Evolutionary conservation across 352 stramenopile species (phyloP), one percentile per base, ranked within the genome.

Genomic region (Phytophthora podocarpi): DNA sequence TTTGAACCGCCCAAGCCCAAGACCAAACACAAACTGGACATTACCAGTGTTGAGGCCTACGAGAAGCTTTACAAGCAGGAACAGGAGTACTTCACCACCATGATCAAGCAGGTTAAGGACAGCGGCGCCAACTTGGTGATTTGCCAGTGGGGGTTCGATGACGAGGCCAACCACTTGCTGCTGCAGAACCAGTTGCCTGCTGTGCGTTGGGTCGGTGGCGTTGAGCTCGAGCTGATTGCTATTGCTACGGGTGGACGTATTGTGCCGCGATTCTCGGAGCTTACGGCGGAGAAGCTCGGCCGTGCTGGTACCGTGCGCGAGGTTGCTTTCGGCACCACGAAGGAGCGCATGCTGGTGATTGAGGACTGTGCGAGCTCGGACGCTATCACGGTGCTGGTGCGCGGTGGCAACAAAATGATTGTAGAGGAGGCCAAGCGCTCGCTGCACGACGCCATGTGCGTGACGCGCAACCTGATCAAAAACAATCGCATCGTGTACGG

Each of bases 1-100:
- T 99, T 99, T 76, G 97, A 99, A 78, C 97, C 98, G 15, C 97
- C 98, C 24, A 99, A 99, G 87, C 97, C 98, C 47, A 99, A 99
- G 83, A 99, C 97, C 21, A 99, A 99, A 78, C 67, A 76, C 63
- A 76, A 76, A 41, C 82, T 99, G 27, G 97, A 99, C 73, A 99
- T 99, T 74, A 98, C 90, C 39, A 98, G 92, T 30, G 95, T 95
- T 23, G 97, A 99, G 69, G 97, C 96, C 8, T 99, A 99, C 74
- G 90, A 98, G 59, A 85, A 96, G 69, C 84, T 99, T 5, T 97
- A 98, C 77, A 73, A 95, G 62, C 90, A 98, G 61, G 98, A 99
- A 77, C 97, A 99, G 81, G 82, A 98, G 60, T 99, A 99, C 78
- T 99, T 99, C 76, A 81, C 81, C 42, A 97, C 98, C 46, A 99